Conservation (phyloP, 495 filamentous ascomycete genomes). For the Talaromyces thailandensis region DNA sequence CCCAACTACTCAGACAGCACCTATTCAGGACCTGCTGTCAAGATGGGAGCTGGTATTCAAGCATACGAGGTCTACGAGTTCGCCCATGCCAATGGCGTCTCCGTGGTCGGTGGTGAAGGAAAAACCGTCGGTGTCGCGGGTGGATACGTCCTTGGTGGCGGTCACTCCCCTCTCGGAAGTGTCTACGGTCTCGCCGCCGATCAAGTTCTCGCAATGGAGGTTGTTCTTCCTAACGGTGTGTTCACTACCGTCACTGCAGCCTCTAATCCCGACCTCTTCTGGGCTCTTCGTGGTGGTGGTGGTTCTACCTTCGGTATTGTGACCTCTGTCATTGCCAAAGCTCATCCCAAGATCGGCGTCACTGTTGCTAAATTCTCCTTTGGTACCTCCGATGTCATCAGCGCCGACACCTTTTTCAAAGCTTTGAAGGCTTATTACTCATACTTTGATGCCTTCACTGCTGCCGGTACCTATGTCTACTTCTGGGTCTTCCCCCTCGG, state of each 20-base stretch:
- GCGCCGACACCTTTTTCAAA: constrained; percentile 36
- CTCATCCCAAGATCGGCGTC: constrained; percentile 28
- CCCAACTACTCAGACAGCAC: constrained; percentile 20
- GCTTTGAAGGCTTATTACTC: constrained; percentile 38
- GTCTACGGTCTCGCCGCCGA: constrained; percentile 26
- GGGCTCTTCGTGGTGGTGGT: constrained; percentile 38
- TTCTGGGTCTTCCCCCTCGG: constrained; percentile 23
- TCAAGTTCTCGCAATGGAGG: constrained; percentile 35
- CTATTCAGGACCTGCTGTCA: constrained; percentile 43
- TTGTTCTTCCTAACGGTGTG: constrained; percentile 48
- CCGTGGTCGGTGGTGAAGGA: constrained; percentile 46
- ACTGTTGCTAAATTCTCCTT: constrained; percentile 34
- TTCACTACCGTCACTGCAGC: constrained; percentile 40
- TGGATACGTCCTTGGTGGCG: constrained; percentile 35
- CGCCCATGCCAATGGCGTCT: constrained; percentile 36
- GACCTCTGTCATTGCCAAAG: constrained; percentile 38
- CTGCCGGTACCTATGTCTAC: constrained; percentile 47
- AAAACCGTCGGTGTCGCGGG: constrained; percentile 30
- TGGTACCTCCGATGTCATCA: constrained; percentile 21
- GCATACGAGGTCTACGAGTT: constrained; percentile 40
- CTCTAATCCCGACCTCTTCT: constrained; percentile 53
- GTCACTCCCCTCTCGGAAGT: constrained; percentile 20
- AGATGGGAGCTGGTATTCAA: constrained; percentile 49
- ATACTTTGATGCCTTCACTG: constrained; percentile 35
- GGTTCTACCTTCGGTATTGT: constrained; percentile 42